Percentiles rank a stretch among this genome's conserved stretches.
These are phyloP conservation scores for Musa schizocarpa DNA, from an alignment of 176 grass and related monocot genomes.

Conservation along the genomic window DNA sequence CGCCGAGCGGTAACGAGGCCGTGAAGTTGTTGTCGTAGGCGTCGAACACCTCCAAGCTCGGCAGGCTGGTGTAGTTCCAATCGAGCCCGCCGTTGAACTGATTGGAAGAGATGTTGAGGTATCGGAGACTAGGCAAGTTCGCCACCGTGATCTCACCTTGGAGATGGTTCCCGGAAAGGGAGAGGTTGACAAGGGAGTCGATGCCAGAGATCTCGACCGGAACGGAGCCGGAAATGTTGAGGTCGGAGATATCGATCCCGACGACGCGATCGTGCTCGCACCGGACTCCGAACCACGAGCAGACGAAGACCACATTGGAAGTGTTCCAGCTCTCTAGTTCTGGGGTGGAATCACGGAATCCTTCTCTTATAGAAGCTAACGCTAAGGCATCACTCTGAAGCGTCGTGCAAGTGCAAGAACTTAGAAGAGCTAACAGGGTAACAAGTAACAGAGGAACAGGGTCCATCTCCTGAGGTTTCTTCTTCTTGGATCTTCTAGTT, in stretches of 20 bases:
- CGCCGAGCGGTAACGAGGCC: constrained; percentile 38
- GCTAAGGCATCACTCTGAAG: constrained; percentile 47
- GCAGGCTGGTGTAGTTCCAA: constrained; percentile 48
- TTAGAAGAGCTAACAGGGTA: constrained; percentile 5
- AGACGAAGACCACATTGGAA: constrained; percentile 36
- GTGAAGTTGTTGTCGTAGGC: constrained; percentile 96
- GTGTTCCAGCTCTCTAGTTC: constrained; percentile 42
- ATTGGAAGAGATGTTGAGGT: constrained; percentile 60
- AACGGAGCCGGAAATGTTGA: constrained; percentile 55
- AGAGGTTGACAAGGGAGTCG: constrained; percentile 41
- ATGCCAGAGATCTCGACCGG: constrained; percentile 23
- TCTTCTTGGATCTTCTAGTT: background rate
- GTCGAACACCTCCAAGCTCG: constrained; percentile 62
- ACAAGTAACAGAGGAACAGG: constrained; percentile 16
- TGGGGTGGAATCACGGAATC: constrained; percentile 21
- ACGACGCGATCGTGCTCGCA: constrained; percentile 51
- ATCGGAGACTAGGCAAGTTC: constrained; percentile 36
- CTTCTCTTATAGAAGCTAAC: constrained; percentile 38
- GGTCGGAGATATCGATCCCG: constrained; percentile 42
- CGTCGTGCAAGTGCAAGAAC: background rate
- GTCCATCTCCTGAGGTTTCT: background rate
- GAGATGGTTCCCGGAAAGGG: constrained; percentile 58
- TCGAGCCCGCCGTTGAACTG: constrained; percentile 48
- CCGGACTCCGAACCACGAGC: constrained; percentile 61
- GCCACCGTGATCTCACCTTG: constrained; percentile 28